Percentiles rank a stretch among this genome's conserved stretches.
Evolutionary conservation across 78 protist genomes (phyloP).

Genomic region (Acrasis kona): DNA sequence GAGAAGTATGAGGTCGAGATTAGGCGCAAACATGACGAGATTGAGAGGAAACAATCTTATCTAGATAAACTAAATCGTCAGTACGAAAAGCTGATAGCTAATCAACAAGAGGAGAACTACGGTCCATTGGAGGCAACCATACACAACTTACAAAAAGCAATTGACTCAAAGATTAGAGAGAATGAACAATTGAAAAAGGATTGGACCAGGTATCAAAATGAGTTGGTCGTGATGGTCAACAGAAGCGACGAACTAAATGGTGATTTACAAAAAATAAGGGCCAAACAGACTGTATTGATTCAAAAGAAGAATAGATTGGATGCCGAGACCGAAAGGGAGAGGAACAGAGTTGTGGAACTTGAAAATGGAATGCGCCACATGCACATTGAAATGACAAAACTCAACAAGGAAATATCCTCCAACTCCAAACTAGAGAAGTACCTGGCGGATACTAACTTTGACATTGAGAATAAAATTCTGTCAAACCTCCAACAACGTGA

Average conservation of each 20-base stretch:
- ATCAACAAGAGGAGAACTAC: conserved; percentile 4
- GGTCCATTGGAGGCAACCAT: conserved; percentile 53
- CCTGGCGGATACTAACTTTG: conserved; percentile 22
- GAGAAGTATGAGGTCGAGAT: conserved; percentile 37
- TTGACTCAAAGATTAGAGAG: conserved; percentile 1
- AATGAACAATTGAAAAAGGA: conserved; percentile 3
- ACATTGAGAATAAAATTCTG: conserved; percentile 12
- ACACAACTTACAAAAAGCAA: conserved; percentile 22
- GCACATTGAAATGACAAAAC: conserved; percentile 16
- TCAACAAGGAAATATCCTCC: conserved; percentile 22
- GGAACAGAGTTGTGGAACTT: not conserved
- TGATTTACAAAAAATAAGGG: not conserved
- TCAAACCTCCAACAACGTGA: conserved; percentile 8
- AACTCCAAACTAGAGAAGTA: not conserved
- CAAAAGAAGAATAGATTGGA: conserved; percentile 10
- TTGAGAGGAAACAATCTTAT: conserved; percentile 43
- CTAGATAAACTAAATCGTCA: conserved; percentile 43
- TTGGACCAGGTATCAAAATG: conserved; percentile 33
- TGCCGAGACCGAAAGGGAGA: not conserved
- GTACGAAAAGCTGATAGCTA: conserved; percentile 20
- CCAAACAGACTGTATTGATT: conserved; percentile 4
- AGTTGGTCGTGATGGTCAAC: conserved; percentile 20
- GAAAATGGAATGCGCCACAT: not conserved
- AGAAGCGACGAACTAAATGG: not conserved
- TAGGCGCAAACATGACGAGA: conserved; percentile 30